Conservation (phyloP, 495 filamentous ascomycete genomes). For the Penicillium turbatum region DNA sequence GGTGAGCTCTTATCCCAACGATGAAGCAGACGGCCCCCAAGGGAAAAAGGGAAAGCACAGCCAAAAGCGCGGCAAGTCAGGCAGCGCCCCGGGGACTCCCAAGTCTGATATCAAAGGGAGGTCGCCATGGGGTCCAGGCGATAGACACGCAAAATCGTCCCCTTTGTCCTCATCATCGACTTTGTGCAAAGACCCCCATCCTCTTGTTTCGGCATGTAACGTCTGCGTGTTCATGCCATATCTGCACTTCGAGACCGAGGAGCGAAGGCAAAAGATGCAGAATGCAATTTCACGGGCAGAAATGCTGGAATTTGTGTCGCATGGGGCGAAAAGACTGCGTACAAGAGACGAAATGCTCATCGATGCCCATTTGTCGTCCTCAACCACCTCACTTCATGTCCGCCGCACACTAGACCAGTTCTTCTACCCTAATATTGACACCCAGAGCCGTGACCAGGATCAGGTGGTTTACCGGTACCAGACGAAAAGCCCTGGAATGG, state of each 20-base stretch:
- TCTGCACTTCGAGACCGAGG: conserved; percentile 61
- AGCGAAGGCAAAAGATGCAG: conserved; percentile 55
- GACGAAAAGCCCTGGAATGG: conserved; percentile 31
- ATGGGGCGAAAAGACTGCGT: conserved; percentile 21
- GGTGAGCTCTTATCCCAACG: conserved; percentile 32
- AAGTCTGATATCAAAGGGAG: conserved; percentile 40
- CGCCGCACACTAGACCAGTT: conserved; percentile 68
- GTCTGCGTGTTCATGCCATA: conserved; percentile 67
- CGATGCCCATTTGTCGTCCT: conserved; percentile 53
- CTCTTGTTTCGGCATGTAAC: conserved; percentile 32
- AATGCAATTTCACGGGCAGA: conserved; percentile 51
- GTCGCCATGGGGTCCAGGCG: conserved; percentile 15
- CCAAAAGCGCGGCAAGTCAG: conserved; percentile 39
- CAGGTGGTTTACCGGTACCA: conserved; percentile 69
- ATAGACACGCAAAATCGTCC: conserved; percentile 21
- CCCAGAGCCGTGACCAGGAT: conserved; percentile 58
- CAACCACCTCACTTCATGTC: conserved; percentile 57
- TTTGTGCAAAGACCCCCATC: conserved; percentile 30
- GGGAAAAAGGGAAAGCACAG: conserved; percentile 38
- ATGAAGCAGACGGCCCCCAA: conserved; percentile 25
- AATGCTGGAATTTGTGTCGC: conserved; percentile 23
- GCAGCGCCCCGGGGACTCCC: conserved; percentile 29
- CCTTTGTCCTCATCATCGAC: conserved; percentile 12
- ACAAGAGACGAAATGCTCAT: conserved; percentile 62
- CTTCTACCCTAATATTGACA: conserved; percentile 69